phyloP scores from a whole-genome alignment of 169 alveolate species.

The Hepatocystis sp. region DNA sequence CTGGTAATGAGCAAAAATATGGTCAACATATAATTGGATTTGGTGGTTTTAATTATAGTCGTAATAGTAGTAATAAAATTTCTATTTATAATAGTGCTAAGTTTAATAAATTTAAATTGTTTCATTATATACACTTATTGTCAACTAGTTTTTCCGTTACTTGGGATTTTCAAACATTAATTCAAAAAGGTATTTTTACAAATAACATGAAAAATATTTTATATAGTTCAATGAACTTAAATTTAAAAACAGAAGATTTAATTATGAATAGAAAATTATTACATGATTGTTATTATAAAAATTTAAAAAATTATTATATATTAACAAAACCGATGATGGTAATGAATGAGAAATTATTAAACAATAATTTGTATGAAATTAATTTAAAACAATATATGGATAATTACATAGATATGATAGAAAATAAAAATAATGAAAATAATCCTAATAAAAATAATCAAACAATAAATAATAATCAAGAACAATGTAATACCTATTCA shows the following conservation, averaged over 20 bases:
- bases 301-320: slow-evolving; percentile 28
- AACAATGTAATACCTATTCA: too few relatives aligned
- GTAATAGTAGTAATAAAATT: too few relatives aligned
- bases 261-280: slow-evolving; percentile 13
- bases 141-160: slow-evolving; percentile 63
- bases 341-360: not conserved
- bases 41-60: too few relatives aligned
- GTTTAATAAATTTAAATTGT: slow-evolving; percentile 65
- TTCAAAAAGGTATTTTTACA: slow-evolving; percentile 67
- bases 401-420: slow-evolving; percentile 12
- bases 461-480: too few relatives aligned
- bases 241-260: slow-evolving; percentile 64
- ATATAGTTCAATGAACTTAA: slow-evolving; percentile 17
- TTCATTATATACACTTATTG: slow-evolving; percentile 68
- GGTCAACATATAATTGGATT: too few relatives aligned
- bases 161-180: slow-evolving; percentile 54
- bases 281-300: slow-evolving; percentile 26
- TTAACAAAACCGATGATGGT: too few relatives aligned
- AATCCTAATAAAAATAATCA: slow-evolving; percentile 15
- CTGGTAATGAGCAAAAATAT: too few relatives aligned
- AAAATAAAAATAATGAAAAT: slow-evolving; percentile 6
- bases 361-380: slow-evolving; percentile 22
- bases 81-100: too few relatives aligned
- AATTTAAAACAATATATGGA: slow-evolving; percentile 49
- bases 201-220: slow-evolving; percentile 50